phyloP scores from a whole-genome alignment of 352 stramenopile genomes.

The Globisporangium abappressorium region DNA sequence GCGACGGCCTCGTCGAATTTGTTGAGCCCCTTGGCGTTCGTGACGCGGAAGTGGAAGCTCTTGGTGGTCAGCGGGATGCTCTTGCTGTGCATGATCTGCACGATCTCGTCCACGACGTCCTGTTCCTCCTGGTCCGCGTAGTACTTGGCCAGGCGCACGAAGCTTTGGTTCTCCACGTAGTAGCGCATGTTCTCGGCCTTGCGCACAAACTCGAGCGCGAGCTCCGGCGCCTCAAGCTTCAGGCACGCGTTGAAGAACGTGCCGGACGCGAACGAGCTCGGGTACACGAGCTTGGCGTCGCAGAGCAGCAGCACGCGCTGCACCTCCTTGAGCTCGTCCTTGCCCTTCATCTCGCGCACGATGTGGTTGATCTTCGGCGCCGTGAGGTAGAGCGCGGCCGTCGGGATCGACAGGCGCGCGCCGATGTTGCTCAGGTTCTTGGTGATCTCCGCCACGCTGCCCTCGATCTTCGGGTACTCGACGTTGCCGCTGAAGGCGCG shows the following conservation, averaged over 20 bases:
- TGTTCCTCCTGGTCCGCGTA: constrained; percentile 53
- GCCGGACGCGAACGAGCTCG: constrained; percentile 50
- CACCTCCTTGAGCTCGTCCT: constrained; percentile 65
- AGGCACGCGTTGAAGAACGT: constrained; percentile 71
- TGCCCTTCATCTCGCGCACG: constrained; percentile 76
- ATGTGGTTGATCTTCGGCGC: constrained; percentile 81
- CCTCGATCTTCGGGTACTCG: constrained; percentile 80
- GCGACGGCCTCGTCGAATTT: constrained; percentile 57
- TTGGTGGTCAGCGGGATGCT: constrained; percentile 58
- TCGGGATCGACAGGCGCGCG: constrained; percentile 72
- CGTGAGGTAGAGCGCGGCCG: constrained; percentile 77
- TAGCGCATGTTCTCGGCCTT: constrained; percentile 66
- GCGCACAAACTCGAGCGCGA: constrained; percentile 70
- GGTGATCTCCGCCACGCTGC: constrained; percentile 65
- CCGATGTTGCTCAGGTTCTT: constrained; percentile 69
- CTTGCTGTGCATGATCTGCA: constrained; percentile 45
- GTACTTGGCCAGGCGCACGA: constrained; percentile 71
- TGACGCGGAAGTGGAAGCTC: constrained; percentile 70
- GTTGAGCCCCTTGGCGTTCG: constrained; percentile 59
- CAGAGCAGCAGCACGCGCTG: constrained; percentile 73
- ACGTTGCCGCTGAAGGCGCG: constrained; percentile 79
- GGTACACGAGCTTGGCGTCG: constrained; percentile 77
- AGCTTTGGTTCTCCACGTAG: constrained; percentile 78
- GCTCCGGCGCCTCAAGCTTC: constrained; percentile 50
- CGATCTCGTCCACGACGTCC: constrained; percentile 58